Evolutionary conservation across 257 asterid species (phyloP), one percentile per base, ranked within the genome.

Genomic region (Paraleonurus japonicus): DNA sequence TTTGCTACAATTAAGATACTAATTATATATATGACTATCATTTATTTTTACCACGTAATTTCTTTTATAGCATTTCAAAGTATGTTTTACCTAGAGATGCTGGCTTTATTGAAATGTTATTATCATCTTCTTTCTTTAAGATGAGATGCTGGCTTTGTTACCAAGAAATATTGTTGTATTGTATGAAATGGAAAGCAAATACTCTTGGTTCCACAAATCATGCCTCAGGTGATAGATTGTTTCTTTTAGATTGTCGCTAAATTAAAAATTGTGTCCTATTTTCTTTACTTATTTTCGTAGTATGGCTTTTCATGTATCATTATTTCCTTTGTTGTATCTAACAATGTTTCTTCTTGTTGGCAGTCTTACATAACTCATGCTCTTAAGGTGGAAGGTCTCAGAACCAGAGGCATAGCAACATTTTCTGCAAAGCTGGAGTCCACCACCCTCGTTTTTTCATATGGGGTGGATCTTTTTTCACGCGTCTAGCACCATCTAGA

Each of bases 391-490:
- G 98, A 89, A 83, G 96, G 96, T 63, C 95, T 94, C n/a, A n/a
- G n/a, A n/a, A n/a, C n/a, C 19, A 85, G 86, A 75, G 96, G 97
- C 77, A 84, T 94, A 67, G 80, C 81, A 64, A 87, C 98, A 2
- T 79, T 89, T 53, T 96, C 98, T 3, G 84, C 99, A 15, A 94
- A 88, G 85, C 84, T 94, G 72, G 99, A 94, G 86, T 94, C 99
- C 1, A 94, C 99, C 54, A 84, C 99, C 74, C 99, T 91, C 26
- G 92, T n/a, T 89, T 48, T 94, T 67, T 88, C 94, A 16, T 87
- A 91, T 71, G 99, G 99, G 23, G 83, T 87, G 71, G 99, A 94
- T 82, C 93, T 94, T 94, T 94, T 66, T 92, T 91, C 78, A 91
- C 96, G 17, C 85, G 84, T 54, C 96, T 94, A 10, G 98, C 99